A percentile compares a stretch with the other conserved stretches of the same genome.
Evolutionary conservation across 202 grass and related monocot genomes (phyloP).

Genomic region (Tripidium arundinaceum): DNA sequence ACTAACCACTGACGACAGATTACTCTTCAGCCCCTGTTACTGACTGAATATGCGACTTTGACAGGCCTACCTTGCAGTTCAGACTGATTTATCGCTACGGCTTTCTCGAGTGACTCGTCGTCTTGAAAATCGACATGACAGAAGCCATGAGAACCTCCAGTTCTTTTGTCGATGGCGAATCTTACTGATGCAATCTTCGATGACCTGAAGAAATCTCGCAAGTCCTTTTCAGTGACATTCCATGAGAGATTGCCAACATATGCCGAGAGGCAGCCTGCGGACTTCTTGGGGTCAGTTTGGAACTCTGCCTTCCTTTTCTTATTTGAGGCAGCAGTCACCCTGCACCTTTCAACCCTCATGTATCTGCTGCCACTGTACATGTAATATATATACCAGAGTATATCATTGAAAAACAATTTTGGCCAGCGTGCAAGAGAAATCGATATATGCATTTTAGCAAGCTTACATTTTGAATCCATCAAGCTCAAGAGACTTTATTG

Average conservation of each 20-base stretch:
- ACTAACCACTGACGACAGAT: background rate
- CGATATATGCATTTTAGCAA: background rate
- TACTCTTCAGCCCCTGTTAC: constrained; percentile 53
- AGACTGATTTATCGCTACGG: constrained; percentile 64
- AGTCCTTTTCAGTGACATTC: constrained; percentile 70
- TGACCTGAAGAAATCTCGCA: constrained; percentile 54
- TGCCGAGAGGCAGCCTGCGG: constrained; percentile 66
- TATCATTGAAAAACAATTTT: background rate
- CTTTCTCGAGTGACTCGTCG: constrained; percentile 66
- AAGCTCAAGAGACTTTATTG: constrained; percentile 50
- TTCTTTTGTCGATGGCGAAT: constrained; percentile 63
- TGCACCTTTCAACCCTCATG: constrained; percentile 76
- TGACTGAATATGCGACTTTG: constrained; percentile 71
- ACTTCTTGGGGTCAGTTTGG: constrained; percentile 59
- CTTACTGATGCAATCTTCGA: constrained; percentile 64
- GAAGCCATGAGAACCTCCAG: constrained; percentile 58
- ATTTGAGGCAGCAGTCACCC: constrained; percentile 42
- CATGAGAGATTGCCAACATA: constrained; percentile 87
- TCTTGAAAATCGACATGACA: constrained; percentile 86
- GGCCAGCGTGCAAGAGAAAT: background rate
- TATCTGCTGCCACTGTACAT: constrained; percentile 50
- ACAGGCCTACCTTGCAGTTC: constrained; percentile 61
- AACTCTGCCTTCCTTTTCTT: constrained; percentile 65
- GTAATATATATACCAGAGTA: background rate
- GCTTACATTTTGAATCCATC: constrained; percentile 76